Evolutionary conservation across 345 rosid species (phyloP), one percentile per base, ranked within the genome.

Genomic region (Laguncularia racemosa): DNA sequence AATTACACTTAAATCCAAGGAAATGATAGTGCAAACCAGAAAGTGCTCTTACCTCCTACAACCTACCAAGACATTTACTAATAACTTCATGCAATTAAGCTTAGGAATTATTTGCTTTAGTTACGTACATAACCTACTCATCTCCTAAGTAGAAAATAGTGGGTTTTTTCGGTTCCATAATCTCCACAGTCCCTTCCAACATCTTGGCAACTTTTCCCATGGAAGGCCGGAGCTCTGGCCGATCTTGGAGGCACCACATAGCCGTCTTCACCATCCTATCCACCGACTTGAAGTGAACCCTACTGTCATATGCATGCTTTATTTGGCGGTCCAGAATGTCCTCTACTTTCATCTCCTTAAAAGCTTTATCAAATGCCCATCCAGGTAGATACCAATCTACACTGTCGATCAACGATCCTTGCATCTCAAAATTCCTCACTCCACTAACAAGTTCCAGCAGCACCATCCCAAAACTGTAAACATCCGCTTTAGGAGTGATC

Each of bases 141-240:
- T 81, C 88, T 44, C 55, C 77, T 6, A 84, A 64, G 76, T 63
- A 81, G 74, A 79, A 84, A 48, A 84, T 82, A 57, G 88, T 82
- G 19, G 91, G 91, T 64, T 76, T 80, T 58, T 63, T 82, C 0
- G 91, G 88, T 62, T 84, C 91, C 12, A 66, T 78, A 49, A 84
- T 82, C 59, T 84, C 88, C 60, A 82, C 81, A n/a, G 85, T 78
- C 12, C 88, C 91, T 74, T 82, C 88, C 65, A 82, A 56, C 85
- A 82, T 84, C 85, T 84, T 84, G 21, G 88, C 88, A 21, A 74
- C 91, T 60, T 78, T 84, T 55, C 88, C 91, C 88, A 84, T 82
- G 0, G 84, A 84, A 1, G 88, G 88, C 65, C 85, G 64, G 43
- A 60, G 44, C 50, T 84, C 91, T 0, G 81, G 82, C 59, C 81